phyloP scores from a whole-genome alignment of 768 basidiomycete species.

The Lactarius sanguifluus region DNA sequence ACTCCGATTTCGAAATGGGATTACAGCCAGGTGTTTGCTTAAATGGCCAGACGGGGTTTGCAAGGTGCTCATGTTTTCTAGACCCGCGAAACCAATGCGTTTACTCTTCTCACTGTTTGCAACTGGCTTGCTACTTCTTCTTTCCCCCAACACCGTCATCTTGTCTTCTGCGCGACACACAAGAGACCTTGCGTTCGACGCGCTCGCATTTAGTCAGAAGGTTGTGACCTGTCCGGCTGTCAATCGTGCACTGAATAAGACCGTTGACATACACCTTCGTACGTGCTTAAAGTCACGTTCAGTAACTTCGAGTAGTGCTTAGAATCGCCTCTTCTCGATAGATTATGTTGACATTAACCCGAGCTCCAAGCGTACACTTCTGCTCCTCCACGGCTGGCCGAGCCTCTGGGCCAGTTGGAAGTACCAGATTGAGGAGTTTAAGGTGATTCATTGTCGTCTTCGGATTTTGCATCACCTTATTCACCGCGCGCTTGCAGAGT shows the following conservation, averaged over 20 bases:
- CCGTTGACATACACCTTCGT: slow-evolving; percentile 25
- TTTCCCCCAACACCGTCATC: not conserved
- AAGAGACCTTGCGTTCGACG: slow-evolving; percentile 6
- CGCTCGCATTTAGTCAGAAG: slow-evolving; percentile 3
- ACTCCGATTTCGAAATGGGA: not conserved
- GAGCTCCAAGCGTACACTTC: slow-evolving; percentile 46
- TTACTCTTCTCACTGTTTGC: slow-evolving; percentile 2
- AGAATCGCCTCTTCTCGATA: not conserved
- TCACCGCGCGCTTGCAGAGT: slow-evolving; percentile 37
- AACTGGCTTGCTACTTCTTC: not conserved
- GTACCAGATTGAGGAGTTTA: slow-evolving; percentile 64
- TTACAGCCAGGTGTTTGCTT: not conserved
- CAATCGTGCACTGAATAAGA: slow-evolving; percentile 22
- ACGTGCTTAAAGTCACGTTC: not conserved
- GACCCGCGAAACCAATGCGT: not conserved
- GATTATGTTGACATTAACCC: slow-evolving; percentile 63
- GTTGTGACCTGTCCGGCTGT: slow-evolving; percentile 20
- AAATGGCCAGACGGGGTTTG: not conserved
- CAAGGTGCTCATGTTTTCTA: not conserved
- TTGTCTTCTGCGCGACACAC: not conserved
- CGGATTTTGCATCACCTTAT: not conserved
- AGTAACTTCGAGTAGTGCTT: not conserved
- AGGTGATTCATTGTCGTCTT: slow-evolving; percentile 39
- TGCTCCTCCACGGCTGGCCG: slow-evolving; percentile 82
- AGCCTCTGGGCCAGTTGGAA: slow-evolving; percentile 76